These are phyloP conservation scores for Trypanosoma boissoni DNA, from an alignment of 208 protist genomes.

Conservation along the genomic window DNA sequence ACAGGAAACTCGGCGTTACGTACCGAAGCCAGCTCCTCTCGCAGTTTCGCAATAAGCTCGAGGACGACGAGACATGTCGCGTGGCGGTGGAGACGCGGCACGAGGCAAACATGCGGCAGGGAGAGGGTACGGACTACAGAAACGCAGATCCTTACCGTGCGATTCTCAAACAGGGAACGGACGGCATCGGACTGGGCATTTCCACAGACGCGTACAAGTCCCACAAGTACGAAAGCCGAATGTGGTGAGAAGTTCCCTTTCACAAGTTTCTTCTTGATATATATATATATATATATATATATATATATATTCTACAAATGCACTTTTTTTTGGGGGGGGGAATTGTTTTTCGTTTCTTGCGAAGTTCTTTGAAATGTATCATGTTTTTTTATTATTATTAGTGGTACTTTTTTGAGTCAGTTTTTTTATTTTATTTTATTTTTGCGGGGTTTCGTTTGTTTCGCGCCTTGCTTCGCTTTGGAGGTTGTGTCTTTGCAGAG, in stretches of 20 bases:
- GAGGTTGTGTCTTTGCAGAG: too few species aligned
- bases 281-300: too few species aligned
- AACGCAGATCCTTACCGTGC: slow-evolving; percentile 39
- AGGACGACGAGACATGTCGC: slow-evolving; percentile 25
- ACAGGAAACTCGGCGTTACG: slow-evolving; percentile 30
- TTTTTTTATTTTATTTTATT: too few species aligned
- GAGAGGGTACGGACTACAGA: slow-evolving; percentile 57
- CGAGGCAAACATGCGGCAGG: slow-evolving; percentile 33
- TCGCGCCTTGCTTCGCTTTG: too few species aligned
- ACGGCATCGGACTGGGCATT: slow-evolving; percentile 74
- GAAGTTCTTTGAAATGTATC: too few species aligned
- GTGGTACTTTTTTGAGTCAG: too few species aligned
- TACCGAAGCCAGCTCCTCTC: slow-evolving; percentile 52
- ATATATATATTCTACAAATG: slow-evolving; percentile 2
- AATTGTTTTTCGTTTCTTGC: too few species aligned
- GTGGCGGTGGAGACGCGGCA: slow-evolving; percentile 31
- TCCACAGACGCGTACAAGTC: slow-evolving; percentile 71
- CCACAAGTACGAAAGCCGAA: slow-evolving; percentile 37
- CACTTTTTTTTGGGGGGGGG: slow-evolving; percentile 19
- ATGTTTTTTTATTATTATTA: too few species aligned
- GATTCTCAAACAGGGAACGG: slow-evolving; percentile 47
- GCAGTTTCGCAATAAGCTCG: slow-evolving; percentile 56
- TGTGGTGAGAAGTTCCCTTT: too few species aligned
- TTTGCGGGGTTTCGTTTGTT: too few species aligned
- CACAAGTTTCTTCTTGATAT: too few species aligned